Conservation (phyloP, 225 moss, liverwort and hornwort species). For the Polytrichum formosum region DNA sequence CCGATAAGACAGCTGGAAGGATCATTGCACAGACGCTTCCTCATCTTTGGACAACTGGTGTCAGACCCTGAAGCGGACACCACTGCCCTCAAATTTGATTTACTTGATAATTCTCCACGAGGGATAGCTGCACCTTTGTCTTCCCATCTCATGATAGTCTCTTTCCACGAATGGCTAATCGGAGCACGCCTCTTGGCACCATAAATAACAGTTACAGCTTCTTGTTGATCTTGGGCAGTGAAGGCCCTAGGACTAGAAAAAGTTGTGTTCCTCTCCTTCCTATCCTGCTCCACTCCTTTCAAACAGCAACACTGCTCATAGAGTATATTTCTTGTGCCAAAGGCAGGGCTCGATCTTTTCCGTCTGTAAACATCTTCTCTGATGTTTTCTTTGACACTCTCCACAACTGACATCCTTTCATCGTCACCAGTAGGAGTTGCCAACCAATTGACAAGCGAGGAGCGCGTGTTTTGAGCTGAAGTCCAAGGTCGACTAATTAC, state of each 20-base stretch:
- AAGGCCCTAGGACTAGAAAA: neutral
- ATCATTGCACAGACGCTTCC: neutral
- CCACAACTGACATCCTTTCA: conserved; percentile 7
- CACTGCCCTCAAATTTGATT: neutral
- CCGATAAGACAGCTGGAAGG: neutral
- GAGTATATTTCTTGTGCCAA: neutral
- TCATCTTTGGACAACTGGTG: conserved; percentile 1
- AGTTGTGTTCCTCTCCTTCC: neutral
- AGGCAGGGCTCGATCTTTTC: neutral
- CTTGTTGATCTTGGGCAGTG: conserved; percentile 9
- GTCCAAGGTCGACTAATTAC: neutral
- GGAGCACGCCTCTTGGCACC: conserved; percentile 7
- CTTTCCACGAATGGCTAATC: conserved; percentile 1
- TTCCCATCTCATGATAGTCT: conserved; percentile 12
- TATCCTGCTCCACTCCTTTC: neutral
- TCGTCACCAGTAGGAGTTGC: conserved; percentile 2
- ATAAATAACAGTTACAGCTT: conserved; percentile 2
- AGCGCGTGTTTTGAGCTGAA: conserved; percentile 2
- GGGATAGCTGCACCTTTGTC: conserved; percentile 2
- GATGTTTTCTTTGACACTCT: conserved; percentile 12
- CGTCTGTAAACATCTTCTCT: conserved; percentile 11
- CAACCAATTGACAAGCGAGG: neutral
- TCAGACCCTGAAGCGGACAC: conserved; percentile 1
- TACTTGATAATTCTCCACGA: conserved; percentile 3
- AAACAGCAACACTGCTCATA: no score